Evolutionary conservation across 768 basidiomycete genomes (phyloP).

Genomic region (Russula virescens): DNA sequence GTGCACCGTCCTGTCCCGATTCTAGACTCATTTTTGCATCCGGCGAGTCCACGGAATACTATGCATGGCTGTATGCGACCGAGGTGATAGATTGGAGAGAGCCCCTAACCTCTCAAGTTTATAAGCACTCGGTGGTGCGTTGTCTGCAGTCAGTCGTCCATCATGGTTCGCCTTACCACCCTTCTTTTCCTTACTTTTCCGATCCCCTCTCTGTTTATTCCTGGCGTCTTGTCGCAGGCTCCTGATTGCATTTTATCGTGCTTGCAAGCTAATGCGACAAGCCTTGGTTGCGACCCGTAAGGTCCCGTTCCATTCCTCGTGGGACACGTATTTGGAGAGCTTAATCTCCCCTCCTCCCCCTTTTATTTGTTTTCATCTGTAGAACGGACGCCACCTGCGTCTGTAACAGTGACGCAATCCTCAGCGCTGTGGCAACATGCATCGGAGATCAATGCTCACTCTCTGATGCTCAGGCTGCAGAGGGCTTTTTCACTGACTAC

Average conservation of each 20-base stretch:
- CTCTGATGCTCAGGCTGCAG: neutral
- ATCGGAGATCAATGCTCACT: neutral
- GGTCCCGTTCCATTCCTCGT: neutral
- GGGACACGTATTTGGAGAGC: neutral
- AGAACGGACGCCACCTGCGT: neutral
- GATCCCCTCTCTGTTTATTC: neutral
- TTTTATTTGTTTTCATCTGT: too few relatives aligned
- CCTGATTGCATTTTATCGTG: neutral
- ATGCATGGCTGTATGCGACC: too few relatives aligned
- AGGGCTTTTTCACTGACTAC: neutral
- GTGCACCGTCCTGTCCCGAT: too few relatives aligned
- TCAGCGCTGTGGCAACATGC: neutral
- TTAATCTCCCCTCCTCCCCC: too few relatives aligned
- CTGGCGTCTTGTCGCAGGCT: neutral
- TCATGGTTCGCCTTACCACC: conserved; percentile 2
- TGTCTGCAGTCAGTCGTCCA: neutral
- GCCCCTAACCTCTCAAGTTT: neutral
- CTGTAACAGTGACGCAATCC: neutral
- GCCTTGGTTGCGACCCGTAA: neutral
- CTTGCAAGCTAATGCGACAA: neutral
- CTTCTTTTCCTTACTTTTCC: neutral
- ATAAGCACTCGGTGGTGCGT: neutral
- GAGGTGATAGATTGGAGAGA: neutral
- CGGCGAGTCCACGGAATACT: too few relatives aligned
- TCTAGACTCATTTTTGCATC: too few relatives aligned